Conservation (phyloP, 2,329 filamentous ascomycete species). For the Fusarium fracticaudum region DNA sequence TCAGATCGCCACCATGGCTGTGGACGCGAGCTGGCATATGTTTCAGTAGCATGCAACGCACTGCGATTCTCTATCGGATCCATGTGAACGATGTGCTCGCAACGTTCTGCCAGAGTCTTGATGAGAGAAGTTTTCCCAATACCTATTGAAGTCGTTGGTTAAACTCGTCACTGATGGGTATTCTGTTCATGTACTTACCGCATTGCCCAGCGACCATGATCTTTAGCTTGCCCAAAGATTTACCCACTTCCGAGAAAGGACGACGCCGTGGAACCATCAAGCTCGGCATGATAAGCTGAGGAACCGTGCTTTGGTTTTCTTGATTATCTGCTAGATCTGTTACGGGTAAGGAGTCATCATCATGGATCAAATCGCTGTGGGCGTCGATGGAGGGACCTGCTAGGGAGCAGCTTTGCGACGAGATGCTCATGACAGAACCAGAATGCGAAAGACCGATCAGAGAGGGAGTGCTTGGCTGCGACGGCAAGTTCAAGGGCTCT, state of each 20-base stretch:
- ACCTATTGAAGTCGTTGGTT: constrained; percentile 57
- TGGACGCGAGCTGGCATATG: constrained; percentile 82
- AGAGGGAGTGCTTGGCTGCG: constrained; percentile 43
- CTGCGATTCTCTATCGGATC: constrained; percentile 66
- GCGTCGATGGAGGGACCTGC: constrained; percentile 53
- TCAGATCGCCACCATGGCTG: constrained; percentile 93
- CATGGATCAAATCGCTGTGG: constrained; percentile 39
- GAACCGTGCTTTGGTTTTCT: constrained; percentile 51
- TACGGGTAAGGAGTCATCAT: constrained; percentile 23
- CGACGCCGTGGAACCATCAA: constrained; percentile 88
- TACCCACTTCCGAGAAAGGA: constrained; percentile 89
- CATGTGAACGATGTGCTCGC: constrained; percentile 93
- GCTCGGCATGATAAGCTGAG: constrained; percentile 97
- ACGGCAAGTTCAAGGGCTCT: constrained; percentile 31
- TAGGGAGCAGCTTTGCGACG: constrained; percentile 63
- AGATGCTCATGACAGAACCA: constrained; percentile 55
- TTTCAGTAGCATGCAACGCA: constrained; percentile 64
- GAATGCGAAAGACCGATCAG: constrained; percentile 41
- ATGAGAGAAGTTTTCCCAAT: constrained; percentile 91
- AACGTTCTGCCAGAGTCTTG: constrained; percentile 84
- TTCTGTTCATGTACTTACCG: constrained; percentile 58
- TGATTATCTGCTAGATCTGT: constrained; percentile 25
- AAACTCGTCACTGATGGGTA: neutral
- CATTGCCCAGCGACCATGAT: constrained; percentile 84
- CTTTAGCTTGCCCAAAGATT: constrained; percentile 85